Base-by-base conservation (phyloP, 306 rosid species). In the Cicer chorassanicum region DNA sequence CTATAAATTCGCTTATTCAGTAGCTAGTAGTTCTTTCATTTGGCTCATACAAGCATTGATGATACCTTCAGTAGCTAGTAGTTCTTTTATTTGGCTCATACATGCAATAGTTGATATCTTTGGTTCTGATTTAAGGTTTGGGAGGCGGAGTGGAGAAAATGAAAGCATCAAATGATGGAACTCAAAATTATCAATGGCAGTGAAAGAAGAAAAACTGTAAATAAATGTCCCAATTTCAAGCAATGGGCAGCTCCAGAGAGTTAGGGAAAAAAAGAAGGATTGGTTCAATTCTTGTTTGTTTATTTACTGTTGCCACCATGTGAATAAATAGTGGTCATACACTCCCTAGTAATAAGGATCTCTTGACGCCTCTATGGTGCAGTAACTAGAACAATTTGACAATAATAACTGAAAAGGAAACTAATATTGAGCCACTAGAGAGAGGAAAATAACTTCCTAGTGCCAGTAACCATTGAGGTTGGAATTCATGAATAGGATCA, bases 301-400 rank as follows among this genome's bases (percentile, higher is more conserved):
- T 53, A 53, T 16, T 53, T 53, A 53, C 29, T 53, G 6, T 7
- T 15, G 59, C 29, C 29, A 15, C 11, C 2, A 53, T 2, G 59
- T 53, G 59, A 53, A 53, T 53, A 53, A 16, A 53, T 16, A 53
- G 59, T 16, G 10, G 11, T 16, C 59, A 50, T 15, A 53, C 8
- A 49, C 55, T 49, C 16, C 16, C 19, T 49, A 49, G 4, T 48
- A 48, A 48, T 6, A 13, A 48, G 16, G 16, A 48, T 49, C 55
- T 49, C 8, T 49, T n/a, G 18, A 49, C 9, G 6, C 7, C 19
- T 48, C 3, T n/a, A 24, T n/a, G 19, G 53, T n/a, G 7, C 15
- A 49, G 55, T 49, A 49, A 49, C 55, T 13, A n/a, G 8, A 49
- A n/a, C 29, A 15, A 53, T 53, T 53, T 53, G 59, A 53, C 59